Evolutionary conservation across 164 flowering plant species (phyloP), one percentile per base, ranked within the genome.

Genomic region (Euptelea pleiosperma): DNA sequence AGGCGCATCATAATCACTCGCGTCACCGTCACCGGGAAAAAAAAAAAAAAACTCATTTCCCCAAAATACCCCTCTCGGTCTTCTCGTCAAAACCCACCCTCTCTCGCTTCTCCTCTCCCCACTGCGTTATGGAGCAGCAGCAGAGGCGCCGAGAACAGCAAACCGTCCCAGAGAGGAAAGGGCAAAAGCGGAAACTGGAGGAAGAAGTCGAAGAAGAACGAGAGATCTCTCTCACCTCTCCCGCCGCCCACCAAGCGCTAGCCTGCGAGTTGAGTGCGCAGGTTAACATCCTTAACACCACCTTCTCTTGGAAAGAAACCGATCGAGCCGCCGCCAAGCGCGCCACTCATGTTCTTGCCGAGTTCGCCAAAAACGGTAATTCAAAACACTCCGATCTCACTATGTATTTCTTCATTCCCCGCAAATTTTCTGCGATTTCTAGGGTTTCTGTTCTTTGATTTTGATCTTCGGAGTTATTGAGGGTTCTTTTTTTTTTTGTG

Each of bases 321-420:
- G 89, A 89, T 77, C 91, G 93, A 26, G 77, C 83, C 18, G 76
- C 93, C 10, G 86, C 93, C n/a, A 84, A 84, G 66, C 83, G 89
- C 21, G 93, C 96, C 57, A 79, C 89, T 60, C 87, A 83, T 47
- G 70, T 77, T 42, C 80, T 89, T 24, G 82, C 96, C 36, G 93
- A 89, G 67, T 84, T 86, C 40, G 89, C 96, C 48, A 89, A 86
- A 59, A 84, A 84, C 60, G 96, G 93, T 86, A 58, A 3, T 0
- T 28, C 16, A 2, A 11, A 14, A 3, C 31, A 6, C 24, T 21
- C 22, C 41, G 46, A 37, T 54, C 54, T 63, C 45, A 22, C 40
- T 10, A 1, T 57, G 0, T 29, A 3, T 41, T 21, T n/a, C 6
- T 26, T 19, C 7, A 4, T 19, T 43, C 11, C n/a, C 14, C 5